Evolutionary conservation across 106 monocot species (phyloP), one percentile per base, ranked within the genome.

Genomic region (Posidonia australis): DNA sequence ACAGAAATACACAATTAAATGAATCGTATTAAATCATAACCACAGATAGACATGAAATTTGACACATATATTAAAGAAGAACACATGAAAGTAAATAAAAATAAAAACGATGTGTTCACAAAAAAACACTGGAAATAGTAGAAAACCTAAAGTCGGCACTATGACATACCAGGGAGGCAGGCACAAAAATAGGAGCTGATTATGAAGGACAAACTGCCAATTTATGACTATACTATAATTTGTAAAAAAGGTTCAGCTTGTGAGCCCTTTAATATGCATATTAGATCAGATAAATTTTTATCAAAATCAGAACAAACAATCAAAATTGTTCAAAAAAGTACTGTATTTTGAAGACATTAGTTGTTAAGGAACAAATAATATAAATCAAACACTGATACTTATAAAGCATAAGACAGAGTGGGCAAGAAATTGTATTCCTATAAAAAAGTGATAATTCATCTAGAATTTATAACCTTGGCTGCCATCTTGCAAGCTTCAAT

Each of bases 401-500:
- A 36, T 36, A 36, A 4, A 36, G 36, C 36, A 36, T 36, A 7
- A 36, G 36, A 36, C 36, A 2, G 7, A 36, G 36, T n/a, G 36
- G 7, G 54, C 23, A 55, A 55, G 20, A 24, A 23, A 0, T 9
- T 55, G 5, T 55, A 14, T 58, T 7, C 23, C 22, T 26, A 12
- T 9, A 30, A 11, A 57, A 29, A 26, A 1, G 25, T 23, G 55
- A 26, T 12, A 54, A 44, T 4, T n/a, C 30, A 48, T 27, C 46
- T 31, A 57, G 64, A 59, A 55, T 48, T 0, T 24, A 1, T 28
- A 60, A 92, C 92, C 88, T 84, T 87, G 28, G 91, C 80, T 72
- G 91, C 91, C 83, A 83, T 79, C 79, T 66, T 85, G 60, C 80
- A 76, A 44, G 82, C 87, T 59, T 79, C 67, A 73, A 76, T 18